A percentile compares a stretch with the other conserved stretches of the same genome.
phyloP scores from a whole-genome alignment of 768 basidiomycete species.

The Crucibulum laeve region DNA sequence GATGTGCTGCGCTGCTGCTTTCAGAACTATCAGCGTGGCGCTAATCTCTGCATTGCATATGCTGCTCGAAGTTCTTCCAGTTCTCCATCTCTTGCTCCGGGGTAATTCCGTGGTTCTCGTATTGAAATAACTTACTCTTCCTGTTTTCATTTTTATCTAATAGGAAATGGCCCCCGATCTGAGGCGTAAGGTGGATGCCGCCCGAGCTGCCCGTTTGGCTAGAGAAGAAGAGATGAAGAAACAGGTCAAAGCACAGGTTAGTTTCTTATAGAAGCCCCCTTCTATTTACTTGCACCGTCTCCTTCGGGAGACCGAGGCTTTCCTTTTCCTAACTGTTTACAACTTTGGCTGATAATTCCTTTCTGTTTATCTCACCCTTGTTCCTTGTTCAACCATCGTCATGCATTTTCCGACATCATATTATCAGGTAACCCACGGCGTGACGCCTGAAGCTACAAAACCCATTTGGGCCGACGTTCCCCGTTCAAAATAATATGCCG shows the following conservation, averaged over 20 bases:
- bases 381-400: background rate
- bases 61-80: background rate
- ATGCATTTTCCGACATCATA: background rate
- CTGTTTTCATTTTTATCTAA: slow-evolving; percentile 8
- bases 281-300: slow-evolving; percentile 2
- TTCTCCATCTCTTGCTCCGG: too few species aligned
- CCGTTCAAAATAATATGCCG: slow-evolving; percentile 9
- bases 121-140: background rate
- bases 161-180: slow-evolving; percentile 66
- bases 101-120: background rate
- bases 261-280: slow-evolving; percentile 13
- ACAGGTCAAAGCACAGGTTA: slow-evolving; percentile 49
- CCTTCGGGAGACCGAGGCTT: too few species aligned
- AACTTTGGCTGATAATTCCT: background rate
- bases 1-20: too few species aligned
- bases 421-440: too few species aligned
- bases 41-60: background rate
- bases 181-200: slow-evolving; percentile 57
- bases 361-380: slow-evolving; percentile 6
- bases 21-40: too few species aligned
- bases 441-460: slow-evolving; percentile 32
- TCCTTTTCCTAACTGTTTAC: too few species aligned
- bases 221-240: slow-evolving; percentile 51
- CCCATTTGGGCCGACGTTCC: slow-evolving; percentile 37
- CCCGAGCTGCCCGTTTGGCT: slow-evolving; percentile 45